Percentiles rank a stretch among this genome's conserved stretches.
These are phyloP conservation scores for Plasmodium fragile DNA, from an alignment of 169 alveolate species.

Conservation along the genomic window DNA sequence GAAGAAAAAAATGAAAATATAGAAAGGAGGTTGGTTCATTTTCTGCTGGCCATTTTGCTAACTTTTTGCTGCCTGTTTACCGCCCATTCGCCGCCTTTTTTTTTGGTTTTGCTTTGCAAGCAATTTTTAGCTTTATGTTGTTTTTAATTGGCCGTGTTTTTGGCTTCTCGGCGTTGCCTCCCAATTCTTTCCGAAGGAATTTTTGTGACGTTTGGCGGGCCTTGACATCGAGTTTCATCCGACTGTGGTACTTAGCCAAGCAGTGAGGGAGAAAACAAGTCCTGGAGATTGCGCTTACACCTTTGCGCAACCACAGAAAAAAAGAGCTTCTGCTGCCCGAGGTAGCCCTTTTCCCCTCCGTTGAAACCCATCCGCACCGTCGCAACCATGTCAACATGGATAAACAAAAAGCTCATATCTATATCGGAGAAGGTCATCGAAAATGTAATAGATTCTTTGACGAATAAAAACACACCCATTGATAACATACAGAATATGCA, in stretches of 20 bases:
- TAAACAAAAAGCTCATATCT: slow-evolving; percentile 71
- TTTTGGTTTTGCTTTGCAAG: neutral
- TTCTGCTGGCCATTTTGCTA: neutral
- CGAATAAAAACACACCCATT: slow-evolving; percentile 53
- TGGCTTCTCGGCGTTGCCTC: neutral
- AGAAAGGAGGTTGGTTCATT: neutral
- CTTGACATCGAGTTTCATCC: neutral
- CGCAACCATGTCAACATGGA: slow-evolving; percentile 77
- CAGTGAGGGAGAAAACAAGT: neutral
- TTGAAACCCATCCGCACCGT: neutral
- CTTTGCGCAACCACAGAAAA: neutral
- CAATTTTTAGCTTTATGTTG: neutral
- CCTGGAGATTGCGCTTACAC: neutral
- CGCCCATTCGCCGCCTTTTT: neutral
- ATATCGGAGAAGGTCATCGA: slow-evolving; percentile 74
- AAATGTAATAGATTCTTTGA: slow-evolving; percentile 72
- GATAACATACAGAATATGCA: slow-evolving; percentile 71
- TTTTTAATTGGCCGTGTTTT: neutral
- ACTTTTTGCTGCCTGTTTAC: neutral
- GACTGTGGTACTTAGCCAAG: neutral
- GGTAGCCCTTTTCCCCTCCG: neutral
- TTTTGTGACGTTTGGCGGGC: neutral
- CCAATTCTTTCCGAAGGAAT: neutral
- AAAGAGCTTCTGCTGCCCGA: neutral
- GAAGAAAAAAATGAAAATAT: too few relatives aligned